Evolutionary conservation across 2,329 filamentous ascomycete genomes (phyloP), one percentile per base, ranked within the genome.

Genomic region (Scedosporium dehoogii): DNA sequence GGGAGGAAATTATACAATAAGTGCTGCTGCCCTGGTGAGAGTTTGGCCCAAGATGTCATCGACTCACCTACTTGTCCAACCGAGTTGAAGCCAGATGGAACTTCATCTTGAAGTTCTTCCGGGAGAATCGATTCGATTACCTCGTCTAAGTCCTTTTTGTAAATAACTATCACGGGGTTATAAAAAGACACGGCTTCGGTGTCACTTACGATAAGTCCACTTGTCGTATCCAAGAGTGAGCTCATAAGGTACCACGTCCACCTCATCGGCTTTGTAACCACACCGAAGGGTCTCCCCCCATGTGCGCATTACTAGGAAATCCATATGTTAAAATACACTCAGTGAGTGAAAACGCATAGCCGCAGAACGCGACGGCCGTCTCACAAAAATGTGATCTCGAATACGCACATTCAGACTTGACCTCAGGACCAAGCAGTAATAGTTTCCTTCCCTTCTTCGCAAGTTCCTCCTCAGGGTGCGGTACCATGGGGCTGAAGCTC

Each of bases 21-120:
- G 62, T 53, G 4, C 46, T 23, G 14, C 21, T 14, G 51, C 38
- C 41, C 18, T 16, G 14, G 23, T n/a, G 51, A 59, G 23, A n/a
- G 10, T 23, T 2, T 1, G 4, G 21, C 61, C 58, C 51, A 14
- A 60, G 33, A 4, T 60, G 58, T 2, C 61, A n/a, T 41, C 14
- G 56, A 75, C 82, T 65, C 79, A 89, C 87, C 84, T 59, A 97
- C 87, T 69, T 97, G 93, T 21, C 94, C 93, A 42, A 93, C 92
- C 42, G 88, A 86, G 63, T 91, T 91, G 78, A 96, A 97, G 58
- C 92, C 91, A 38, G 85, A 84, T 2, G 92, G 93, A 38, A 94
- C 86, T 68, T 96, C 92, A 48, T 88, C 86, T 67, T 92, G 85
- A 25, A 89, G 80, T 58, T 91, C 87, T 66, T 92, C 86, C 0